Evolutionary conservation across 495 filamentous ascomycete genomes (phyloP).

Genomic region (Aspergillus wentii): DNA sequence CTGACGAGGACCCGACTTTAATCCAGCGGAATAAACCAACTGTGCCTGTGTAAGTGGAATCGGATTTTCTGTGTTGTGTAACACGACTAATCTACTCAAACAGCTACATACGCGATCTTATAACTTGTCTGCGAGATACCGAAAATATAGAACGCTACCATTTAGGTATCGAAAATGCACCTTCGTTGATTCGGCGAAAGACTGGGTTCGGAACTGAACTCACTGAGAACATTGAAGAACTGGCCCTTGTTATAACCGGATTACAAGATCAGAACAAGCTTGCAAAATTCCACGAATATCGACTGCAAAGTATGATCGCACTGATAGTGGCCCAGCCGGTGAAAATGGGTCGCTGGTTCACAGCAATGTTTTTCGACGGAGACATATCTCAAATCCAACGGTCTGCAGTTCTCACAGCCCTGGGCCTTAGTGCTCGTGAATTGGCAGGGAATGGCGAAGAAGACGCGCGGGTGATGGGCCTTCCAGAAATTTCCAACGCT

Average conservation of each 20-base stretch:
- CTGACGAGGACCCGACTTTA: constrained; percentile 85
- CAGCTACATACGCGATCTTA: constrained; percentile 82
- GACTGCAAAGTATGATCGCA: constrained; percentile 80
- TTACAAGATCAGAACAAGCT: constrained; percentile 66
- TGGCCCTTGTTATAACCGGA: constrained; percentile 70
- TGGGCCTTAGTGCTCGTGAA: constrained; percentile 84
- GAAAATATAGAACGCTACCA: constrained; percentile 82
- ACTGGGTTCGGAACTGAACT: constrained; percentile 83
- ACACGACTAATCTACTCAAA: not conserved
- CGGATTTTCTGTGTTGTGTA: no score
- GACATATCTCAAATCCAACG: constrained; percentile 86
- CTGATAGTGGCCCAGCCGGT: constrained; percentile 70
- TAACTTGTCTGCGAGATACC: constrained; percentile 69
- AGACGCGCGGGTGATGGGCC: constrained; percentile 41
- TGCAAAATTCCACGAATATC: constrained; percentile 63
- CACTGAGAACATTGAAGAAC: constrained; percentile 73
- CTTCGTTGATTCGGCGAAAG: constrained; percentile 81
- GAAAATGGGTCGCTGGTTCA: constrained; percentile 77
- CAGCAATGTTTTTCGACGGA: constrained; percentile 81
- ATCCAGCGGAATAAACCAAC: constrained; percentile 76
- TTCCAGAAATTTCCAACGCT: constrained; percentile 33
- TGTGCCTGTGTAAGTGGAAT: constrained; percentile 65
- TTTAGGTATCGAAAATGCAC: constrained; percentile 70
- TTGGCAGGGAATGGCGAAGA: constrained; percentile 73
- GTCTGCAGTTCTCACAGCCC: constrained; percentile 69